phyloP scores from a whole-genome alignment of 208 protist species.

The Phytomonas sp. region DNA sequence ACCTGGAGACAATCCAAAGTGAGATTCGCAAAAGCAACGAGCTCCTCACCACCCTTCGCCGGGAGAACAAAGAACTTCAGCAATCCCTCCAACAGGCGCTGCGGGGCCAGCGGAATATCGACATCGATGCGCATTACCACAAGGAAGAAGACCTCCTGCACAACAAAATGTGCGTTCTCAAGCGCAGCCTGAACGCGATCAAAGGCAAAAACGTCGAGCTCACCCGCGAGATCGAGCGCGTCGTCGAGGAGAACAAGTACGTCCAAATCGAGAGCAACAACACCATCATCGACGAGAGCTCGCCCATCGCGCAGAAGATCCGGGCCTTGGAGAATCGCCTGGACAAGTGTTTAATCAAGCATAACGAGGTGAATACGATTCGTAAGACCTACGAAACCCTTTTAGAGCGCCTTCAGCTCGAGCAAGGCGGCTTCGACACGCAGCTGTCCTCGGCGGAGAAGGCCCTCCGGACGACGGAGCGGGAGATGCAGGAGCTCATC shows the following conservation, averaged over 20 bases:
- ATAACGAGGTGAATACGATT: conserved; percentile 93
- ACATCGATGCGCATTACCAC: conserved; percentile 64
- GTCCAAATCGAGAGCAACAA: conserved; percentile 48
- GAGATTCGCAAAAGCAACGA: conserved; percentile 86
- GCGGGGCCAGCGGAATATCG: conserved; percentile 48
- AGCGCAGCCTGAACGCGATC: conserved; percentile 80
- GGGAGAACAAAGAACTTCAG: conserved; percentile 85
- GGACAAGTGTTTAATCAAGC: conserved; percentile 96
- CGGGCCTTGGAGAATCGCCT: conserved; percentile 92
- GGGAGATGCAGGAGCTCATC: conserved; percentile 85
- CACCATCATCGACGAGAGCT: conserved; percentile 52
- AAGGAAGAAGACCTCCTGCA: conserved; percentile 72
- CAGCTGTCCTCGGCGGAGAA: conserved; percentile 84
- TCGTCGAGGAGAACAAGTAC: conserved; percentile 36
- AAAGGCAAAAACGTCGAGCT: conserved; percentile 70
- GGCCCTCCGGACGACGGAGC: conserved; percentile 81
- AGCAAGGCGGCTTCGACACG: conserved; percentile 88
- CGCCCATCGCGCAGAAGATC: conserved; percentile 87
- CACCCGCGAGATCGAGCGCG: conserved; percentile 43
- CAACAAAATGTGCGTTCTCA: conserved; percentile 74
- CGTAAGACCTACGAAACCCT: conserved; percentile 93
- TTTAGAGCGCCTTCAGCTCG: conserved; percentile 88
- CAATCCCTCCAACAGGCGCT: conserved; percentile 34
- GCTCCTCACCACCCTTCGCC: conserved; percentile 62
- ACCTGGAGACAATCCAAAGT: conserved; percentile 68